Evolutionary conservation across 768 basidiomycete species (phyloP), one percentile per base, ranked within the genome.

Genomic region (Leccinellum rugosiceps): DNA sequence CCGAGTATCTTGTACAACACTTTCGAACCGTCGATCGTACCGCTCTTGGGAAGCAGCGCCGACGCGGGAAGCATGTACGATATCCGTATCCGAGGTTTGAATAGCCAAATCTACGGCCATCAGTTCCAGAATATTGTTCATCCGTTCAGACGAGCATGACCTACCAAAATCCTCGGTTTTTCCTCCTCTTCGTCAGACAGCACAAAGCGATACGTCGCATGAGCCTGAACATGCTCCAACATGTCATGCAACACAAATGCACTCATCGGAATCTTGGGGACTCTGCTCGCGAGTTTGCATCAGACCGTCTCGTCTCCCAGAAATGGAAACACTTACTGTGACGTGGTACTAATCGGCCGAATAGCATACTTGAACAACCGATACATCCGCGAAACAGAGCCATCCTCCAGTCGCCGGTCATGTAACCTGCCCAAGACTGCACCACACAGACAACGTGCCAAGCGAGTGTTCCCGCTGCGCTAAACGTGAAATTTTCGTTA

Each of bases 241-340:
- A 98, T 90, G 65, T 97, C 93, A 59, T 92, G 85, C 13, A 94
- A 83, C 30, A 98, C 81, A 72, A 92, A 96, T n/a, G 92, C 90
- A 2, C 91, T 90, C 26, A 95, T 76, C 0, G 92, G 91, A 26
- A 80, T 72, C 53, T 72, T 72, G 3, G 72, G 65, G 0, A 71
- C 68, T 50, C 80, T 79, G 56, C 53, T 38, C 7, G 1, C 19
- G 14, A 44, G 6, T 45, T 59, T 34, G 50, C 25, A n/a, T 52
- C 7, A 23, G 31, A 28, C 43, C 53, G n/a, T 32, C 50, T 23
- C 21, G 25, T 41, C 38, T n/a, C 10, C n/a, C 7, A 34, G 53
- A 28, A 35, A 17, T 44, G 21, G 50, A 19, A 47, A 23, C 21
- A 83, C 87, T 55, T 67, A 94, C 88, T 87, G 85, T 3, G 79